Evolutionary conservation across 805 yeast species (phyloP), one percentile per base, ranked within the genome.

Genomic region (Zygosaccharomyces lentus): DNA sequence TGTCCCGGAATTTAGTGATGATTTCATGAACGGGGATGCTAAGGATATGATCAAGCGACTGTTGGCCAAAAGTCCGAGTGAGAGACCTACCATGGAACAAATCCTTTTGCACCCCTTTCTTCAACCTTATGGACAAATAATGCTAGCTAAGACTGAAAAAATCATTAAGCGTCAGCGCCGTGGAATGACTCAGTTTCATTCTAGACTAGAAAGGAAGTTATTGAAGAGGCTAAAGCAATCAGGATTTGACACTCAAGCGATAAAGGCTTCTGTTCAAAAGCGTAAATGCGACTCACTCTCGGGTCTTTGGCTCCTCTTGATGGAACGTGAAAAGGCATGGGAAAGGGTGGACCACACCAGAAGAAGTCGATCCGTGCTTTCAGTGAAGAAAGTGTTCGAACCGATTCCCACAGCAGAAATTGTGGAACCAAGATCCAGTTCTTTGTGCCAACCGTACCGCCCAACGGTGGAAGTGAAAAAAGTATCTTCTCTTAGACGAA

Each of bases 281-380:
- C 74, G 76, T 38, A 79, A 82, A 46, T 78, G 87, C 65, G 93
- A 86, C 63, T 71, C 87, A 0, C 67, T 85, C 12, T 78, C 85
- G 10, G 96, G 91, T 0, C 72, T 82, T 47, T 88, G 90, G 83
- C 81, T 81, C 37, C 68, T 87, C 15, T 64, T 81, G 13, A 64
- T 83, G 24, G 87, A 84, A 45, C 64, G 66, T 29, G 73, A 71
- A 42, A 64, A 52, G 38, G 62, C 59, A 41, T 52, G 57, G 29
- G 67, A 67, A 32, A 59, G 52, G 5, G 52, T 56, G 15, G 65
- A 60, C 38, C 58, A 56, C 42, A 67, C 66, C n/a, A 61, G 59
- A 10, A 57, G 72, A 48, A 68, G 67, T 34, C 55, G 67, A 34
- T 68, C 71, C 12, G 56, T 65, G 1, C 31, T 64, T 7, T 65